These are phyloP conservation scores for Sherardia arvensis DNA, from an alignment of 257 asterid species.

Conservation along the genomic window DNA sequence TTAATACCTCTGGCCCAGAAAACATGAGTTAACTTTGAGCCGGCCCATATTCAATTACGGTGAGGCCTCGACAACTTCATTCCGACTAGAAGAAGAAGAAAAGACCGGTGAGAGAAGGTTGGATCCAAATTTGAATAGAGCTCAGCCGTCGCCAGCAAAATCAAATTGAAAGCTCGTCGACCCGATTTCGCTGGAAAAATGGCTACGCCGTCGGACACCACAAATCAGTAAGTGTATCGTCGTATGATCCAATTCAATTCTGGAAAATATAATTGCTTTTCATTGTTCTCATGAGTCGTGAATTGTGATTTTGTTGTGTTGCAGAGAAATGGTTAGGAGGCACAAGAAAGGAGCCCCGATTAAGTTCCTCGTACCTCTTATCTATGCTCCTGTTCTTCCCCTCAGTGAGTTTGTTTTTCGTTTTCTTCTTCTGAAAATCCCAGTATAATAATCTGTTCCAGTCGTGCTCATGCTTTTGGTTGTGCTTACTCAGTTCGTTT, in stretches of 20 bases:
- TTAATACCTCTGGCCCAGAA: not conserved
- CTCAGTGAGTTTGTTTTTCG: slow-evolving; percentile 38
- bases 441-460: not conserved
- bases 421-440: not conserved
- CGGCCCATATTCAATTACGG: not conserved
- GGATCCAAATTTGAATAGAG: not conserved
- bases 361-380: slow-evolving; percentile 49
- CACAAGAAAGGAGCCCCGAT: slow-evolving; percentile 52
- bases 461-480: not conserved
- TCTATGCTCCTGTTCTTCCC: slow-evolving; percentile 82
- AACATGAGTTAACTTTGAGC: not conserved
- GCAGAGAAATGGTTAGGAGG: slow-evolving; percentile 41
- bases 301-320: slow-evolving; percentile 9
- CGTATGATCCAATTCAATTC: not conserved
- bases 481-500: slow-evolving; percentile 34
- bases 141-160: not conserved
- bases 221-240: slow-evolving; percentile 28
- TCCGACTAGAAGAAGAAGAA: not conserved
- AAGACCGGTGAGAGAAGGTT: not conserved
- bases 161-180: not conserved
- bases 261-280: not conserved
- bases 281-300: no score
- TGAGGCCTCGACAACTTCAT: not conserved
- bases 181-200: slow-evolving; percentile 14
- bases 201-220: slow-evolving; percentile 44